Percentiles rank a stretch among this genome's conserved stretches.
These are phyloP conservation scores for Penicillium sp. DNA, from an alignment of 2,329 filamentous ascomycete genomes.

Conservation along the genomic window DNA sequence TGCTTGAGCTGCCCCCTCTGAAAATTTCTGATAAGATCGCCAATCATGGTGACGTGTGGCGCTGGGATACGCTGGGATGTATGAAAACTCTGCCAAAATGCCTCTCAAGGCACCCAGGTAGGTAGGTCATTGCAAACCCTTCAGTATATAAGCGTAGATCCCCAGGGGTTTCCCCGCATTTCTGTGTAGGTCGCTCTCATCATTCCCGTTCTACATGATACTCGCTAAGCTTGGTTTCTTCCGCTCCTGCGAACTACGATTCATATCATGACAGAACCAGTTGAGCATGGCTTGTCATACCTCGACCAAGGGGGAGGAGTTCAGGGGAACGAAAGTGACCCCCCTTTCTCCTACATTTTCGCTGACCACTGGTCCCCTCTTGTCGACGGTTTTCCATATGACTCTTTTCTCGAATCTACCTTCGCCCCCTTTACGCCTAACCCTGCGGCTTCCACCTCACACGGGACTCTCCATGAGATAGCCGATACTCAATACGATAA, in stretches of 20 bases:
- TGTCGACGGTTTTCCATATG: background rate
- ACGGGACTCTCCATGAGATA: background rate
- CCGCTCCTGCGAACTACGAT: background rate
- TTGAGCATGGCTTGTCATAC: background rate
- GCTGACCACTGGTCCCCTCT: background rate
- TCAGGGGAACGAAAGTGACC: background rate
- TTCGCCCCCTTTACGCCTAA: background rate
- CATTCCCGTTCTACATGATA: background rate
- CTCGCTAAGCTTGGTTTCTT: background rate
- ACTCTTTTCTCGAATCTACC: background rate
- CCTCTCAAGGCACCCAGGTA: slow-evolving; percentile 6
- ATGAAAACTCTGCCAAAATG: slow-evolving; percentile 1
- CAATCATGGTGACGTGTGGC: slow-evolving; percentile 1
- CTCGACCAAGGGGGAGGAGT: background rate
- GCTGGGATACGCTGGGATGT: background rate
- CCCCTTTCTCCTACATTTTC: background rate
- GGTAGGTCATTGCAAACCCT: background rate
- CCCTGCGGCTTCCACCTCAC: background rate
- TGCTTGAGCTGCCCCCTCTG: background rate
- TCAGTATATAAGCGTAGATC: slow-evolving; percentile 1
- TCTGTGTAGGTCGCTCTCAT: background rate
- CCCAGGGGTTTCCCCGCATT: background rate
- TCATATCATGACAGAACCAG: background rate
- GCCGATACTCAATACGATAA: background rate
- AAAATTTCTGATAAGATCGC: background rate